Evolutionary conservation across 169 alveolate species (phyloP), one percentile per base, ranked within the genome.

Genomic region (Pseudocohnilembus persalinus): DNA sequence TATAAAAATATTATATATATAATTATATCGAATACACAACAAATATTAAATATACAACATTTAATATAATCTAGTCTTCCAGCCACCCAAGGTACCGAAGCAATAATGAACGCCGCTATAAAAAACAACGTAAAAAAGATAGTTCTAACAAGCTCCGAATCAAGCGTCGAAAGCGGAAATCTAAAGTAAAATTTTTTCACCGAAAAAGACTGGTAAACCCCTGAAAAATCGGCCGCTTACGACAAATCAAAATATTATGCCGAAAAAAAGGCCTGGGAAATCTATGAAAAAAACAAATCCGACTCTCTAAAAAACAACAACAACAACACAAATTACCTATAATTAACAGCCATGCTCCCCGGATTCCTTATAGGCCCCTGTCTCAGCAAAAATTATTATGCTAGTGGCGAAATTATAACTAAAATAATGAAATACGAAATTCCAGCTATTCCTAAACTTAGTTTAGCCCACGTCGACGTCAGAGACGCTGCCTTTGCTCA

Each of bases 401-500:
- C 73, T 25, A 80, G 84, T 64, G 84, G 76, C 1, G 84, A 80
- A n/a, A 29, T 80, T 11, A 16, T 80, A n/a, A 1, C 30, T 1
- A 63, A 63, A 64, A 31, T 64, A 0, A 29, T 80, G 77, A 80
- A 63, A 65, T 30, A 68, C 1, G 84, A 80, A 28, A 29, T 80
- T 0, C 77, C 77, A 31, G 84, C 77, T 29, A 26, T 80, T 63
- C 77, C 84, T 20, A 80, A 80, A 65, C 77, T 80, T 16, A 63
- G 64, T 31, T 63, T 80, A 27, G 15, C 64, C 4, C 34, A 34
- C 29, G 76, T 80, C 6, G 84, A 80, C 63, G 84, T 80, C 15
- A 80, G 84, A 80, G 84, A 80, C 29, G 28, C n/a, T 32, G 84
- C 84, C 64, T 63, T 65, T 20, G 84, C 84, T 30, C 84, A 80